Conservation (phyloP, 192 early-diverging fungal genomes). For the Phycomyces blakesleeanus region DNA sequence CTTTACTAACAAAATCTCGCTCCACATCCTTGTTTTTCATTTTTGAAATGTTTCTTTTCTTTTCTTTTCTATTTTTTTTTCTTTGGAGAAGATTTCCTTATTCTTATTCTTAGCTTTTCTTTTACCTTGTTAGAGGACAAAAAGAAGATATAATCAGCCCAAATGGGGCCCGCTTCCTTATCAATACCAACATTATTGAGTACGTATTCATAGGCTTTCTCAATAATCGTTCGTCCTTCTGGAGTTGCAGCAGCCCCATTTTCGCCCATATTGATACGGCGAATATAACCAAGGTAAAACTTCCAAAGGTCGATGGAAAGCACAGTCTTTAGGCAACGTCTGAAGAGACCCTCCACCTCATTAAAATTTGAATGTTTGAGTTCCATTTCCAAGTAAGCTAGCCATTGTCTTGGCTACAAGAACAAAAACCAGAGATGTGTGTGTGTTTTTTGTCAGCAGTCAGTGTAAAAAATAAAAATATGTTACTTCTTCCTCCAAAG, state of each 20-base stretch:
- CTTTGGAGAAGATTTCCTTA: too few relatives aligned
- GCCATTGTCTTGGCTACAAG: constrained; percentile 66
- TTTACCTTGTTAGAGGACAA: constrained; percentile 20
- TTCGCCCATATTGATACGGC: constrained; percentile 60
- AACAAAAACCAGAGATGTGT: neutral
- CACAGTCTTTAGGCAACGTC: constrained; percentile 73
- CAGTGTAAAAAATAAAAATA: too few relatives aligned
- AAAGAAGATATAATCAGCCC: constrained; percentile 85
- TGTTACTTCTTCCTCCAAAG: too few relatives aligned
- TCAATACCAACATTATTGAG: constrained; percentile 85
- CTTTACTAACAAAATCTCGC: too few relatives aligned
- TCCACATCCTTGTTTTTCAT: too few relatives aligned
- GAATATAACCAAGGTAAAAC: constrained; percentile 86
- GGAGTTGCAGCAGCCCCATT: constrained; percentile 45
- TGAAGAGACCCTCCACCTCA: constrained; percentile 81
- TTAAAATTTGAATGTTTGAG: constrained; percentile 69
- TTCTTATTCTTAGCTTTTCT: too few relatives aligned
- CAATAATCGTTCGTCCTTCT: constrained; percentile 66
- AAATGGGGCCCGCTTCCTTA: constrained; percentile 83
- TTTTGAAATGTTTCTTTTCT: too few relatives aligned
- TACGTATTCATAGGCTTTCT: constrained; percentile 86
- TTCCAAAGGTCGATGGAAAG: constrained; percentile 85
- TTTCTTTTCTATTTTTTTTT: neutral
- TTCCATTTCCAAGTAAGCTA: constrained; percentile 79
- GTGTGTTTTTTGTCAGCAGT: too few relatives aligned